Percentiles rank a stretch among this genome's conserved stretches.
Evolutionary conservation across 164 flowering plant genomes (phyloP).

Genomic region (Saururus chinensis): DNA sequence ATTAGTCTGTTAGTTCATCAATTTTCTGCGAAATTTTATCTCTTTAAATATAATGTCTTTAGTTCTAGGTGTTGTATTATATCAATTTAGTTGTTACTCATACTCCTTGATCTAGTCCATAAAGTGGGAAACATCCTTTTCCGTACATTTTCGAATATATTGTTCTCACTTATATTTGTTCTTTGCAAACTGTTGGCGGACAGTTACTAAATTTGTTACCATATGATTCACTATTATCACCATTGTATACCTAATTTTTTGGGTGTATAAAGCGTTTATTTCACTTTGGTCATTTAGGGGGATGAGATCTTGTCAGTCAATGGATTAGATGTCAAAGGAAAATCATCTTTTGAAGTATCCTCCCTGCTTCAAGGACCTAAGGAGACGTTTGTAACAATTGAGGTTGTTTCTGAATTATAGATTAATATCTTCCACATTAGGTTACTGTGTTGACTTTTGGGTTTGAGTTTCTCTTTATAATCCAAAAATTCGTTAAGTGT

Average conservation of each 20-base stretch:
- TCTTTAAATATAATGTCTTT: too few species aligned
- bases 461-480: conserved; percentile 50
- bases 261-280: too few species aligned
- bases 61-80: too few species aligned
- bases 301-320: conserved; percentile 45
- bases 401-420: conserved; percentile 31
- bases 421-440: background rate
- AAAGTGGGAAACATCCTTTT: too few species aligned
- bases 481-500: background rate
- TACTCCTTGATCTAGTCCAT: too few species aligned
- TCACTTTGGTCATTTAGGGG: background rate
- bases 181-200: too few species aligned
- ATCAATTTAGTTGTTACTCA: too few species aligned
- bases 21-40: background rate
- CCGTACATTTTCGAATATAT: too few species aligned
- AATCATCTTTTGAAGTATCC: conserved; percentile 86
- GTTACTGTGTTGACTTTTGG: background rate
- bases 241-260: too few species aligned
- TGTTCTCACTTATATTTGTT: too few species aligned
- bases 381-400: conserved; percentile 71
- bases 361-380: conserved; percentile 88
- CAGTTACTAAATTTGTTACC: too few species aligned
- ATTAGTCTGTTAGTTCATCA: background rate
- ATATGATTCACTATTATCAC: too few species aligned
- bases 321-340: conserved; percentile 74